phyloP scores from a whole-genome alignment of 192 early-diverging fungal species.

The Entomortierella chlamydospora region DNA sequence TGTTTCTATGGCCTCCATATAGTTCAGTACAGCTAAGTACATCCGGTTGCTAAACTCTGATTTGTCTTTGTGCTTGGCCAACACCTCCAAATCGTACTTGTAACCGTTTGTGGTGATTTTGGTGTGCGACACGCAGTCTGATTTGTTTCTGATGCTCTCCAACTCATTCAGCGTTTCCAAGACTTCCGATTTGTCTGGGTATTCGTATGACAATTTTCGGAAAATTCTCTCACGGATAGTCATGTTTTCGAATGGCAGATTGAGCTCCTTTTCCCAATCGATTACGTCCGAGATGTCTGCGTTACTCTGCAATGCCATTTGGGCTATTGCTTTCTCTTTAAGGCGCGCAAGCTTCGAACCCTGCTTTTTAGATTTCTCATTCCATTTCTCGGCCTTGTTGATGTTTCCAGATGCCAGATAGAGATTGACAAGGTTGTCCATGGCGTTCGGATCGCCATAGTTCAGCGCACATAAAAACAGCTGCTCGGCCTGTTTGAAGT shows the following conservation, averaged over 20 bases:
- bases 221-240: conserved; percentile 38
- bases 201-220: conserved; percentile 34
- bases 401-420: conserved; percentile 40
- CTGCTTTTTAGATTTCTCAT: conserved; percentile 41
- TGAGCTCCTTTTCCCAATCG: conserved; percentile 44
- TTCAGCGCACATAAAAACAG: conserved; percentile 44
- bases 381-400: conserved; percentile 48
- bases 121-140: conserved; percentile 21
- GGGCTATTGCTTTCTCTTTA: conserved; percentile 36
- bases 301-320: conserved; percentile 27
- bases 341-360: conserved; percentile 36
- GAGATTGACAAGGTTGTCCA: conserved; percentile 39
- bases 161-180: conserved; percentile 24
- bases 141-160: conserved; percentile 37
- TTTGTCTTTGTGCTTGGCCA: conserved; percentile 39
- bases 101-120: conserved; percentile 19
- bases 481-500: conserved; percentile 39
- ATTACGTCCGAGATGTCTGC: conserved; percentile 34
- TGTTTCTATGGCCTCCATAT: conserved; percentile 26
- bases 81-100: conserved; percentile 44
- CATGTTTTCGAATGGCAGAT: conserved; percentile 47
- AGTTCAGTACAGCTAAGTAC: conserved; percentile 43
- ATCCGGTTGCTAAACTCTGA: conserved; percentile 47
- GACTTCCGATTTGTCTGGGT: conserved; percentile 35
- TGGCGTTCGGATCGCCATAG: conserved; percentile 46